Evolutionary conservation across 768 basidiomycete genomes (phyloP).

Genomic region (Piloderma croceum): DNA sequence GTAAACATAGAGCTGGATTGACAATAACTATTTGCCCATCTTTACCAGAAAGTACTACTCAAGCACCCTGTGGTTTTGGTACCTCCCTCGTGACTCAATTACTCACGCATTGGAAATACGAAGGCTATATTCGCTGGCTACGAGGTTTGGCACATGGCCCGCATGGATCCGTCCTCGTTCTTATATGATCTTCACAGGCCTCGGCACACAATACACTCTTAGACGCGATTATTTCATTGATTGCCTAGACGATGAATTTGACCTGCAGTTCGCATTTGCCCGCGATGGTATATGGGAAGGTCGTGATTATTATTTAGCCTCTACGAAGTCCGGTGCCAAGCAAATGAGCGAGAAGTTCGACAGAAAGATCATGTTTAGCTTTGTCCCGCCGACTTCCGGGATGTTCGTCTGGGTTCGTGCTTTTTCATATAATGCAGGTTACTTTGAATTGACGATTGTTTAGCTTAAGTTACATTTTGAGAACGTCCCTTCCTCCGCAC

Average conservation of each 20-base stretch:
- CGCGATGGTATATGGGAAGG: conserved; percentile 28
- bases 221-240: conserved; percentile 65
- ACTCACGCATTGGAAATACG: conserved; percentile 58
- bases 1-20: too few species aligned
- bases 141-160: conserved; percentile 39
- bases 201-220: conserved; percentile 49
- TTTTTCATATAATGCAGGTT: conserved; percentile 1
- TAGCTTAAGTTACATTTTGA: conserved; percentile 63
- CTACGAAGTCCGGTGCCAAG: conserved; percentile 23
- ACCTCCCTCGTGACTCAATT: conserved; percentile 52
- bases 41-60: background rate
- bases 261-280: conserved; percentile 37
- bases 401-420: conserved; percentile 73
- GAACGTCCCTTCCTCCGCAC: conserved; percentile 31
- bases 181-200: conserved; percentile 26
- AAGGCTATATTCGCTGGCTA: conserved; percentile 76
- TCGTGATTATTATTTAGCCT: conserved; percentile 42
- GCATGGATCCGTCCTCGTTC: background rate
- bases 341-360: conserved; percentile 37
- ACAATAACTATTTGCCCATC: too few species aligned
- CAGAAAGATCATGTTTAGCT: conserved; percentile 46
- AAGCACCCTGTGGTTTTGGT: background rate
- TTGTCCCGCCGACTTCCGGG: conserved; percentile 73
- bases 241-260: conserved; percentile 55
- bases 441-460: conserved; percentile 1